Evolutionary conservation across 208 protist genomes (phyloP), one percentile per base, ranked within the genome.

Genomic region (Leishmania major): DNA sequence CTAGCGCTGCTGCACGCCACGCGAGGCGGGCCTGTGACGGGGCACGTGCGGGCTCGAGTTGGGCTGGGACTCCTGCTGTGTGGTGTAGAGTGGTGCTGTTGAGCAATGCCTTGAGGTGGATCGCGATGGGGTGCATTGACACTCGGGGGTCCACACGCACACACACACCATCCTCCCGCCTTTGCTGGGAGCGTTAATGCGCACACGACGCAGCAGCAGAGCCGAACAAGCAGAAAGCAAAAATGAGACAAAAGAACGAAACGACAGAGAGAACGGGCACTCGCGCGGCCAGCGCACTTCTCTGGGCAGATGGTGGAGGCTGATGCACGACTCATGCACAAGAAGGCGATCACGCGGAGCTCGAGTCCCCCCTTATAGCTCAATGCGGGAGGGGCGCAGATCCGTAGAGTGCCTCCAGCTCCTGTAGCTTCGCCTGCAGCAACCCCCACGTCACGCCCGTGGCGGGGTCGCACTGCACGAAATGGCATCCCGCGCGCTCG

Each of bases 361-460:
- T 77, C 11, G 3, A 45, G 31, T 0, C 35, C 35, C 15, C 17
- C 10, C 25, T 19, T 31, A 43, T 4, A 49, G n/a, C 11, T 64
- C 31, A 1, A 28, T 22, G 73, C n/a, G 6, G 51, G 35, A 0
- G n/a, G 3, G 11, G 2, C 13, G 4, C 73, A 11, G 35, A 17
- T 28, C 51, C 53, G 35, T 64, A 72, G 35, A 67, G 6, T 25
- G 37, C 40, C 66, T 76, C 78, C 11, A 87, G 40, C 37, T 89
- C 69, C 45, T 84, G 51, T 11, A 96, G 70, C 66, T 80, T 87
- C 1, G 45, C 72, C 10, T 64, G 84, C 67, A 96, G 78, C 11
- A 81, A n/a, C 37, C 87, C 81, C 90, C 91, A 96, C 31, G 77
- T 83, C n/a, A 83, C 86, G 35, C 93, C 93, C 47, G 70, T 77